phyloP scores from a whole-genome alignment of 2,329 filamentous ascomycete genomes.

The Fusarium sp. region DNA sequence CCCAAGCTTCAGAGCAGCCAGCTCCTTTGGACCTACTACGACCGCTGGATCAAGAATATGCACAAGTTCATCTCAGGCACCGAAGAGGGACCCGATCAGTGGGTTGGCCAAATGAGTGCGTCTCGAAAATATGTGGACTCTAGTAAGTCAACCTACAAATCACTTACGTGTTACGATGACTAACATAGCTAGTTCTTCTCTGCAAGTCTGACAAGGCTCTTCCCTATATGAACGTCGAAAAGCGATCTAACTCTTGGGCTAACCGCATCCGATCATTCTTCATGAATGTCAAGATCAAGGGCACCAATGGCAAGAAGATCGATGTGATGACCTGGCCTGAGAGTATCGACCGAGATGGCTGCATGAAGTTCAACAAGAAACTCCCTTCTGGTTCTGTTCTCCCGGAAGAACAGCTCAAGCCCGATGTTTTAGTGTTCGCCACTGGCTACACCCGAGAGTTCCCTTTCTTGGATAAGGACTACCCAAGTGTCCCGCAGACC shows the following conservation, averaged over 20 bases:
- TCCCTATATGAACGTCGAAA: conserved; percentile 60
- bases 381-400: conserved; percentile 50
- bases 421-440: conserved; percentile 63
- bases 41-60: conserved; percentile 61
- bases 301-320: conserved; percentile 59
- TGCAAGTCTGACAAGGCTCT: conserved; percentile 61
- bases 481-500: conserved; percentile 62
- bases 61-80: conserved; percentile 63
- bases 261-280: conserved; percentile 56
- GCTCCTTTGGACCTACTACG: conserved; percentile 63
- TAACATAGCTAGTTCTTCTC: conserved; percentile 57
- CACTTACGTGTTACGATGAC: neutral
- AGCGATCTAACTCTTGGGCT: conserved; percentile 52
- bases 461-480: conserved; percentile 57
- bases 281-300: conserved; percentile 59
- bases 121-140: conserved; percentile 57
- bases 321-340: conserved; percentile 62
- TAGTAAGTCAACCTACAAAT: conserved; percentile 37
- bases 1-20: conserved; percentile 60
- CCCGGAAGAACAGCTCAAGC: conserved; percentile 50
- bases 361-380: conserved; percentile 55
- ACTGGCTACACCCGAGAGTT: conserved; percentile 64
- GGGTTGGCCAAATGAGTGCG: conserved; percentile 61
- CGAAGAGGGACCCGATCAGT: conserved; percentile 63
- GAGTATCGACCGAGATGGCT: conserved; percentile 55